These are phyloP conservation scores for Neurospora sp. DNA, from an alignment of 495 filamentous ascomycete species.

Conservation along the genomic window DNA sequence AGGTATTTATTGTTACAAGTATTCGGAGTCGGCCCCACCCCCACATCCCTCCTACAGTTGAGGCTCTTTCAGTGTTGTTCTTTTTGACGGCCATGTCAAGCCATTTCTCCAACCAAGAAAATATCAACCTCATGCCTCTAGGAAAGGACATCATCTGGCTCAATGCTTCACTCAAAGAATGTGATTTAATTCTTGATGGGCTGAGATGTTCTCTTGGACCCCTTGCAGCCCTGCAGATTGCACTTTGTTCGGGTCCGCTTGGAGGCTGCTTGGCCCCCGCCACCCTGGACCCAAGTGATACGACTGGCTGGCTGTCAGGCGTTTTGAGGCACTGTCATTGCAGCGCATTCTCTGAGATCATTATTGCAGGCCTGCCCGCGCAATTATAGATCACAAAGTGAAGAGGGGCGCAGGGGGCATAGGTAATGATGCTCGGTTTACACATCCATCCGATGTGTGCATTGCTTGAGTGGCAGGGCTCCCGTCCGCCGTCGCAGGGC, in stretches of 20 bases:
- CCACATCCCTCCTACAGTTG: neutral
- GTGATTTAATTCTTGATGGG: neutral
- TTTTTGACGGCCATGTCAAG: neutral
- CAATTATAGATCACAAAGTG: neutral
- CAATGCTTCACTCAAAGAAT: neutral
- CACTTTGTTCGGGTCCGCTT: neutral
- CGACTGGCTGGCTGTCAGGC: neutral
- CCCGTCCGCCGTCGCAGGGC: neutral
- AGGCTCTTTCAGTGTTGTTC: neutral
- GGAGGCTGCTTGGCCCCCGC: neutral
- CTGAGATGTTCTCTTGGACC: neutral
- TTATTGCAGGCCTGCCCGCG: neutral
- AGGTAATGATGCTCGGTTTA: neutral
- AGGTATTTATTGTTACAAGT: neutral
- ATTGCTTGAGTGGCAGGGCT: neutral
- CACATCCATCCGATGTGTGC: neutral
- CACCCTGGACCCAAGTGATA: neutral
- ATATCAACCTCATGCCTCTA: neutral
- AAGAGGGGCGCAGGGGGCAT: neutral
- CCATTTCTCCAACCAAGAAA: neutral
- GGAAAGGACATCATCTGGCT: neutral
- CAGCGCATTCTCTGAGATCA: neutral
- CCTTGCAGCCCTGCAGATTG: neutral
- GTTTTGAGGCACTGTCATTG: neutral
- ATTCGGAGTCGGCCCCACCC: neutral